A percentile compares a stretch with the other conserved stretches of the same genome.
Evolutionary conservation across 2,329 filamentous ascomycete genomes (phyloP).

Genomic region (Ophiostoma tasmaniense): DNA sequence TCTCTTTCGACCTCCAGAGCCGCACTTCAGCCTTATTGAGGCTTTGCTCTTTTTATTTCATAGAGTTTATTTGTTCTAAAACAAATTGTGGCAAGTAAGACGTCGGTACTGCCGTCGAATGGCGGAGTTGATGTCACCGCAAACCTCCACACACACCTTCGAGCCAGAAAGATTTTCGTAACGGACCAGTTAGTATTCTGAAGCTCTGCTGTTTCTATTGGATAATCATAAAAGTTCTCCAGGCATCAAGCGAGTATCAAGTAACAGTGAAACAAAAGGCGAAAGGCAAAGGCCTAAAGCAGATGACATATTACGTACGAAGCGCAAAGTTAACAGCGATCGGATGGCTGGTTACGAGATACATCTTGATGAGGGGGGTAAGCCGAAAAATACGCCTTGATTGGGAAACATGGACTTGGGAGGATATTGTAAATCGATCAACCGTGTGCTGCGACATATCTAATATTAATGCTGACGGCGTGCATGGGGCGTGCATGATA

Average conservation of each 20-base stretch:
- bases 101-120: not conserved
- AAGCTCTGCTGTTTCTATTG: not conserved
- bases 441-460: not conserved
- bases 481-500: not conserved
- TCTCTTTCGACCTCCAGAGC: not conserved
- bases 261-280: not conserved
- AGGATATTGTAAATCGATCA: not conserved
- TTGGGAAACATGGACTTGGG: not conserved
- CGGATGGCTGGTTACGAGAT: not conserved
- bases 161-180: not conserved
- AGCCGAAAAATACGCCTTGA: not conserved
- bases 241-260: not conserved
- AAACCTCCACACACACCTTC: not conserved
- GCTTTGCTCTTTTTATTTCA: not conserved
- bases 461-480: not conserved
- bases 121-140: not conserved
- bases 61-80: not conserved
- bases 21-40: not conserved
- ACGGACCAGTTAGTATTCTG: not conserved
- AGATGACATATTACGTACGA: not conserved
- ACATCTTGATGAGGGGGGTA: not conserved
- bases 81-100: not conserved
- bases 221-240: not conserved
- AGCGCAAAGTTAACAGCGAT: not conserved
- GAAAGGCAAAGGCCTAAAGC: not conserved